phyloP scores from a whole-genome alignment of 2,329 filamentous ascomycete genomes.

The Colletotrichum musae region DNA sequence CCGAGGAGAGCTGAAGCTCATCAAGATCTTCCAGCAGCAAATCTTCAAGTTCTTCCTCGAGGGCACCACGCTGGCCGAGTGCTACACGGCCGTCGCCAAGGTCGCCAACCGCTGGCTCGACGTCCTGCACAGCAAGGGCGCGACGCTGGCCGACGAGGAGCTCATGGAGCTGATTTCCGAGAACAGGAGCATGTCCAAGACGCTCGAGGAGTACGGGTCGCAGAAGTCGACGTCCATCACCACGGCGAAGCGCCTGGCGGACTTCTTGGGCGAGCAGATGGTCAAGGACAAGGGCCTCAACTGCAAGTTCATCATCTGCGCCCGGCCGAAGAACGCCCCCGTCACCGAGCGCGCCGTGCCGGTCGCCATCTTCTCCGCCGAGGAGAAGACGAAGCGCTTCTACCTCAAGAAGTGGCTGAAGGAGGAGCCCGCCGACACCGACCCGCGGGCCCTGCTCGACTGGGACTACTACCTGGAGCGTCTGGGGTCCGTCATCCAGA shows the following conservation, averaged over 20 bases:
- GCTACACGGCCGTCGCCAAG: constrained; percentile 91
- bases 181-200: constrained; percentile 98
- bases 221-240: constrained; percentile 99
- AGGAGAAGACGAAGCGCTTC: constrained; percentile 86
- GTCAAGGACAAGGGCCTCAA: constrained; percentile 99
- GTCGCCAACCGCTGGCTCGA: constrained; percentile 98
- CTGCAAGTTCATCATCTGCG: constrained; percentile 99
- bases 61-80: constrained; percentile 87
- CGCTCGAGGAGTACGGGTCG: constrained; percentile 92
- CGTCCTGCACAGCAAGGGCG: constrained; percentile 89
- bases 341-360: constrained; percentile 96
- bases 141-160: constrained; percentile 94
- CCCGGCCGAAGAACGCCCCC: constrained; percentile 86
- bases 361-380: constrained; percentile 96
- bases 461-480: constrained; percentile 99
- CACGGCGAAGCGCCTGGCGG: constrained; percentile 92
- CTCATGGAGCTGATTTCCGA: constrained; percentile 99
- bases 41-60: constrained; percentile 99
- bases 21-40: constrained; percentile 99
- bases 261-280: constrained; percentile 98
- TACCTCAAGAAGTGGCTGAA: constrained; percentile 97
- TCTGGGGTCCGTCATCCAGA: constrained; percentile 97
- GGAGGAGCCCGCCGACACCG: constrained; percentile 91
- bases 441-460: constrained; percentile 90
- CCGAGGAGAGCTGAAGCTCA: constrained; percentile 96